Percentiles rank a stretch among this genome's conserved stretches.
Conservation (phyloP, 2,329 filamentous ascomycete species). For the Colletotrichum euphorbiae region DNA sequence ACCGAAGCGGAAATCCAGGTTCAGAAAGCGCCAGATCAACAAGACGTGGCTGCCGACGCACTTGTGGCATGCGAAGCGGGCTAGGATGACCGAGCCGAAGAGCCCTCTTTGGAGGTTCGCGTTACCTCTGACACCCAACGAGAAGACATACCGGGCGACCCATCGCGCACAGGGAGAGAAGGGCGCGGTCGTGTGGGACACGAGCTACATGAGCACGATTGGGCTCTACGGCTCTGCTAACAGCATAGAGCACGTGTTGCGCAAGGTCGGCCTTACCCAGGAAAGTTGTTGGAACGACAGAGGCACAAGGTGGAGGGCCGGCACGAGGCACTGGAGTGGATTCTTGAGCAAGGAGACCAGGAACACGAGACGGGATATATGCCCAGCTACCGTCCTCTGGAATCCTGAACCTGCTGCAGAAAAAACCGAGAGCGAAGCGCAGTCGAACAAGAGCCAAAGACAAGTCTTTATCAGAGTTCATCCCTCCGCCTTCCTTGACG, state of each 20-base stretch:
- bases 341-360: conserved; percentile 66
- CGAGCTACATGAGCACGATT: conserved; percentile 92
- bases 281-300: conserved; percentile 71
- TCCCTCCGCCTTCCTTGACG: conserved; percentile 80
- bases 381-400: conserved; percentile 82
- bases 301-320: conserved; percentile 77
- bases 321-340: conserved; percentile 62
- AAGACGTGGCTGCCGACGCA: conserved; percentile 98
- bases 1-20: conserved; percentile 70
- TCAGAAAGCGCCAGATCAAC: conserved; percentile 84
- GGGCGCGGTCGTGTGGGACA: conserved; percentile 90
- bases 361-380: conserved; percentile 68
- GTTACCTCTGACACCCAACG: conserved; percentile 84
- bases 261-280: conserved; percentile 70
- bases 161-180: conserved; percentile 81
- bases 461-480: conserved; percentile 80
- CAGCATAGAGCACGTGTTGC: conserved; percentile 75
- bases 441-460: conserved; percentile 46
- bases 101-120: conserved; percentile 91
- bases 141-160: conserved; percentile 89
- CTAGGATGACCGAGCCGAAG: conserved; percentile 84
- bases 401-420: conserved; percentile 58
- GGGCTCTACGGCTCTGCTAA: conserved; percentile 75
- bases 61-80: conserved; percentile 91
- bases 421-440: conserved; percentile 24